These are phyloP conservation scores for Albifimbria verrucaria DNA, from an alignment of 2,329 filamentous ascomycete species.

Conservation along the genomic window DNA sequence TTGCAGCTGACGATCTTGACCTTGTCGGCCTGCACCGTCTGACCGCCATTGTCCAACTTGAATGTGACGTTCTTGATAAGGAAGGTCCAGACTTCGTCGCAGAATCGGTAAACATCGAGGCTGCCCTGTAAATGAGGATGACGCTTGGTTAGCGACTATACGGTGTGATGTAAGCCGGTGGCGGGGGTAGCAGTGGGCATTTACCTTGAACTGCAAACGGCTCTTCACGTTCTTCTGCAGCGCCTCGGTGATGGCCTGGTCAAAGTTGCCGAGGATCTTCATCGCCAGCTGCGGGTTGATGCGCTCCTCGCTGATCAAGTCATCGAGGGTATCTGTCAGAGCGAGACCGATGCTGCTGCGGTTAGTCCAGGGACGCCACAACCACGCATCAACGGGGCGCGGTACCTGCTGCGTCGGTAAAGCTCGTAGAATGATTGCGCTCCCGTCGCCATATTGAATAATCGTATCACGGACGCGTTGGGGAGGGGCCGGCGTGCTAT, in stretches of 20 bases:
- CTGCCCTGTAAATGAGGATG: conserved; percentile 63
- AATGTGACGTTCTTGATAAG: conserved; percentile 98
- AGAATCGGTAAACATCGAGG: conserved; percentile 97
- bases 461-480: not conserved
- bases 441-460: conserved; percentile 42
- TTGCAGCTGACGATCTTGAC: conserved; percentile 99
- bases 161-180: not conserved
- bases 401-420: conserved; percentile 96
- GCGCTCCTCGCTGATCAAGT: conserved; percentile 87
- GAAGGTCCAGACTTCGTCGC: conserved; percentile 99
- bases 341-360: conserved; percentile 78
- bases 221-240: conserved; percentile 90
- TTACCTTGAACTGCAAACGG: conserved; percentile 90
- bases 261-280: conserved; percentile 96
- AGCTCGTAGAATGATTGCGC: conserved; percentile 80
- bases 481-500: not conserved
- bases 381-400: conserved; percentile 19
- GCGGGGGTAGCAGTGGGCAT: conserved; percentile 1
- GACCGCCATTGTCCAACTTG: conserved; percentile 82
- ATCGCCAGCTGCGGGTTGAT: conserved; percentile 98
- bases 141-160: not conserved
- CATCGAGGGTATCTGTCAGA: conserved; percentile 94
- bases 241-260: conserved; percentile 87
- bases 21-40: conserved; percentile 76
- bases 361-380: conserved; percentile 25